Percentiles rank a stretch among this genome's conserved stretches.
phyloP scores from a whole-genome alignment of 2,329 filamentous ascomycete genomes.

The Cercospora sojina region DNA sequence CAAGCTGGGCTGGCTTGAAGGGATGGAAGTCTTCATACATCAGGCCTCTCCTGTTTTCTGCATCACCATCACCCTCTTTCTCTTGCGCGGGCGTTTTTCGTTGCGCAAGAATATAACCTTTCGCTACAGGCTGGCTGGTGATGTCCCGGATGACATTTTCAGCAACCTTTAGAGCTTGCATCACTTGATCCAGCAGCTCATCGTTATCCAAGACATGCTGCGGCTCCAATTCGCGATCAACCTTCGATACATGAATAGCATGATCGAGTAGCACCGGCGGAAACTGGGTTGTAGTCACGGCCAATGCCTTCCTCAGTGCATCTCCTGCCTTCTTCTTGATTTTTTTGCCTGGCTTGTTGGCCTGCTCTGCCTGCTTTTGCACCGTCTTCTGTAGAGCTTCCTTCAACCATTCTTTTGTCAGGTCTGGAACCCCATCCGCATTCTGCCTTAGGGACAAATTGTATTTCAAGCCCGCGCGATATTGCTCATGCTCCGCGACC shows the following conservation, averaged over 20 bases:
- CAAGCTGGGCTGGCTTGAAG: slow-evolving; percentile 79
- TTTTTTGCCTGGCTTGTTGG: slow-evolving; percentile 58
- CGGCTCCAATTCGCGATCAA: slow-evolving; percentile 67
- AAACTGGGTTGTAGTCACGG: slow-evolving; percentile 81
- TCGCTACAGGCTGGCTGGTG: slow-evolving; percentile 62
- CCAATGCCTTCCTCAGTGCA: slow-evolving; percentile 74
- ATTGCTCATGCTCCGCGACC: slow-evolving; percentile 78
- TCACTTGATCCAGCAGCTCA: slow-evolving; percentile 62
- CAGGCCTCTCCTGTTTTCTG: slow-evolving; percentile 49
- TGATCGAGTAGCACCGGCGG: slow-evolving; percentile 88
- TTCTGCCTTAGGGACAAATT: slow-evolving; percentile 81
- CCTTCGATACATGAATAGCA: slow-evolving; percentile 66
- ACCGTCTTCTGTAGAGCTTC: slow-evolving; percentile 67
- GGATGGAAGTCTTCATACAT: slow-evolving; percentile 96
- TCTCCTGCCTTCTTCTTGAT: slow-evolving; percentile 72
- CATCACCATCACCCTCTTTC: slow-evolving; percentile 38
- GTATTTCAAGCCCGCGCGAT: slow-evolving; percentile 75
- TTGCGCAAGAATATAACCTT: slow-evolving; percentile 86
- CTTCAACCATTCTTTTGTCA: slow-evolving; percentile 72
- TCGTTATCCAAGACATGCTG: slow-evolving; percentile 69
- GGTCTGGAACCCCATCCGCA: slow-evolving; percentile 68
- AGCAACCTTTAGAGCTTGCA: slow-evolving; percentile 68
- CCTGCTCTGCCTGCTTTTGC: slow-evolving; percentile 55
- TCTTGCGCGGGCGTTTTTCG: slow-evolving; percentile 27
- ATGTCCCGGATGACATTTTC: slow-evolving; percentile 68